These are phyloP conservation scores for Mrakia gelida DNA, from an alignment of 768 basidiomycete genomes.

Conservation along the genomic window DNA sequence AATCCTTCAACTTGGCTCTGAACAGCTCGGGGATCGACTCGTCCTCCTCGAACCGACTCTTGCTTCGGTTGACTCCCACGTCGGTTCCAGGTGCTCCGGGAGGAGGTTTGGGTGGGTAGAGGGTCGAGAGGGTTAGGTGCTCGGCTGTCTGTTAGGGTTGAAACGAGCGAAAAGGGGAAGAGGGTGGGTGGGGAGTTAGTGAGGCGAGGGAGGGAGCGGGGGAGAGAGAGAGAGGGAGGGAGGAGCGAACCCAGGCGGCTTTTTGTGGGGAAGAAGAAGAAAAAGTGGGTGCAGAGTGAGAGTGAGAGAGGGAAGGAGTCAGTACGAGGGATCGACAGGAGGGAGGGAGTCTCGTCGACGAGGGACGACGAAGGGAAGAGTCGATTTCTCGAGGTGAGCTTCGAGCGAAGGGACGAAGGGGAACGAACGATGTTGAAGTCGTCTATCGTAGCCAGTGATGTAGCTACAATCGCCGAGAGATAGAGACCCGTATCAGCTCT, in stretches of 20 bases:
- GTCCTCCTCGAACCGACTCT: constrained; percentile 81
- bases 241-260: constrained; percentile 14
- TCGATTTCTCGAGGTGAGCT: too few species aligned
- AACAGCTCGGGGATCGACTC: constrained; percentile 67
- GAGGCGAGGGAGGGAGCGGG: neutral
- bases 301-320: neutral
- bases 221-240: neutral
- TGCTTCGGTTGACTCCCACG: constrained; percentile 59
- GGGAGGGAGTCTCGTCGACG: too few species aligned
- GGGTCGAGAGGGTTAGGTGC: constrained; percentile 75
- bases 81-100: constrained; percentile 38
- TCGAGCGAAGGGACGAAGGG: neutral
- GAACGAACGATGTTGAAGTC: constrained; percentile 71
- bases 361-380: neutral
- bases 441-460: constrained; percentile 76
- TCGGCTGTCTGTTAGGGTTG: constrained; percentile 70
- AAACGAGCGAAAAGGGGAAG: neutral
- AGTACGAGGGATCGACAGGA: neutral
- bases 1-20: constrained; percentile 79
- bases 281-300: too few species aligned
- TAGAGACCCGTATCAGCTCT: neutral
- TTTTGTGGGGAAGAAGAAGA: too few species aligned
- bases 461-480: constrained; percentile 4
- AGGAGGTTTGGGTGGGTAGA: constrained; percentile 44
- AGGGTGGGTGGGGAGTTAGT: neutral